Conservation (phyloP, 2,329 filamentous ascomycete genomes). For the Diplodia corticola region DNA sequence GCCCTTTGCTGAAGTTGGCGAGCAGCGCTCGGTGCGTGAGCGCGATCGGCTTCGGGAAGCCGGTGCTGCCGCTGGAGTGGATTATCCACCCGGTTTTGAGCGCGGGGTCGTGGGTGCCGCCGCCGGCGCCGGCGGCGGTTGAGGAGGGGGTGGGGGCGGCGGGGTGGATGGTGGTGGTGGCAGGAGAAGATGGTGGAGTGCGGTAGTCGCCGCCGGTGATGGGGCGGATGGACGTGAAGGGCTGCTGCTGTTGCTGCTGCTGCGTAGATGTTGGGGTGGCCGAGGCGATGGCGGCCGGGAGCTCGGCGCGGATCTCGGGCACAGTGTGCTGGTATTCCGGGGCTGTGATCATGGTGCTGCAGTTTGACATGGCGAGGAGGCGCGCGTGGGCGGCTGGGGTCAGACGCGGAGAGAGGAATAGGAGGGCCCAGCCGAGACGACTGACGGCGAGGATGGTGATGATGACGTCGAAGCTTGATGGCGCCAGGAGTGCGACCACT, state of each 20-base stretch:
- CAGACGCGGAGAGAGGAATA: constrained; percentile 58
- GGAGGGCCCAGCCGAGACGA: constrained; percentile 55
- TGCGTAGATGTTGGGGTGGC: no score
- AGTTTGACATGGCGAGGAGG: constrained; percentile 35
- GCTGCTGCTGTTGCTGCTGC: no score
- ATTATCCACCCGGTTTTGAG: constrained; percentile 45
- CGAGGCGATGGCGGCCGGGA: constrained; percentile 25
- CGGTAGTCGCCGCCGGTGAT: constrained; percentile 29
- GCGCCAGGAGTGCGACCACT: constrained; percentile 52
- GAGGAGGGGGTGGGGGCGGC: constrained; percentile 25
- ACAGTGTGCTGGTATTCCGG: background rate
- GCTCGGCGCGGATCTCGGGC: background rate
- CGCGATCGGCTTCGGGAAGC: constrained; percentile 63
- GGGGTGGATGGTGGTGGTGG: constrained; percentile 31
- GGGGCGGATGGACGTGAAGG: constrained; percentile 31
- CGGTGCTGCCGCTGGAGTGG: constrained; percentile 59
- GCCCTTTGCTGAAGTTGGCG: constrained; percentile 19
- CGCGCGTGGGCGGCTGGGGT: constrained; percentile 53
- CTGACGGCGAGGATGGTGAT: constrained; percentile 56
- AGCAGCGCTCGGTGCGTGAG: constrained; percentile 56
- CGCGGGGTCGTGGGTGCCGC: no score
- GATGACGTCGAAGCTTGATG: constrained; percentile 57
- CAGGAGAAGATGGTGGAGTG: background rate
- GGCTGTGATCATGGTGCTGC: constrained; percentile 28
- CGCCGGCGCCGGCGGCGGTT: constrained; percentile 27